phyloP scores from a whole-genome alignment of 2,329 filamentous ascomycete genomes.

The Scytalidium lignicola region DNA sequence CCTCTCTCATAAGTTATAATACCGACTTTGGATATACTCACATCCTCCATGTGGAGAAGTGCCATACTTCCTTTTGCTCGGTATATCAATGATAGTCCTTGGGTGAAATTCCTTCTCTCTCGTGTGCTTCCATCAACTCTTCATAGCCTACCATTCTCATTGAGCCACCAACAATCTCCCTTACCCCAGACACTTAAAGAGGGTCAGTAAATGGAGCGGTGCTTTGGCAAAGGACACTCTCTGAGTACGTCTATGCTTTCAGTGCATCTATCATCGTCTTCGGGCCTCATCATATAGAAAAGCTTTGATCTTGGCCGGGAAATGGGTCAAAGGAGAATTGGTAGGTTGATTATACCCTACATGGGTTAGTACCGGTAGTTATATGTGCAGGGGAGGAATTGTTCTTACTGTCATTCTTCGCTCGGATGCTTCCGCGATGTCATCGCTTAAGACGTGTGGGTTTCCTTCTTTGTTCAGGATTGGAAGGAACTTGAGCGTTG shows the following conservation, averaged over 20 bases:
- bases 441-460: slow-evolving; percentile 87
- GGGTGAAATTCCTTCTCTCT: slow-evolving; percentile 78
- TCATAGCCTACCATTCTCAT: slow-evolving; percentile 95
- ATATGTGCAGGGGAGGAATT: too few species aligned
- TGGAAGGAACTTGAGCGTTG: slow-evolving; percentile 64
- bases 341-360: slow-evolving; percentile 80
- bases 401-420: slow-evolving; percentile 69
- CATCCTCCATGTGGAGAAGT: slow-evolving; percentile 65
- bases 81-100: slow-evolving; percentile 97
- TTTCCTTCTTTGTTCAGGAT: slow-evolving; percentile 92
- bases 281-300: slow-evolving; percentile 98
- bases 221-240: too few species aligned
- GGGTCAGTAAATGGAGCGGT: too few species aligned
- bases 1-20: too few species aligned
- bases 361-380: too few species aligned
- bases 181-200: slow-evolving; percentile 74
- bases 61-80: slow-evolving; percentile 84
- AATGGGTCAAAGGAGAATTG: too few species aligned
- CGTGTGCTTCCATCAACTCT: slow-evolving; percentile 82
- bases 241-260: slow-evolving; percentile 77
- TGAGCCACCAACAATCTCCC: slow-evolving; percentile 91
- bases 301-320: too few species aligned
- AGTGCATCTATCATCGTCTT: slow-evolving; percentile 73
- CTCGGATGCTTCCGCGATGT: slow-evolving; percentile 97
- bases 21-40: too few species aligned